A percentile compares a stretch with the other conserved stretches of the same genome.
Conservation (phyloP, 768 basidiomycete species). For the Ephemerocybe angulata region DNA sequence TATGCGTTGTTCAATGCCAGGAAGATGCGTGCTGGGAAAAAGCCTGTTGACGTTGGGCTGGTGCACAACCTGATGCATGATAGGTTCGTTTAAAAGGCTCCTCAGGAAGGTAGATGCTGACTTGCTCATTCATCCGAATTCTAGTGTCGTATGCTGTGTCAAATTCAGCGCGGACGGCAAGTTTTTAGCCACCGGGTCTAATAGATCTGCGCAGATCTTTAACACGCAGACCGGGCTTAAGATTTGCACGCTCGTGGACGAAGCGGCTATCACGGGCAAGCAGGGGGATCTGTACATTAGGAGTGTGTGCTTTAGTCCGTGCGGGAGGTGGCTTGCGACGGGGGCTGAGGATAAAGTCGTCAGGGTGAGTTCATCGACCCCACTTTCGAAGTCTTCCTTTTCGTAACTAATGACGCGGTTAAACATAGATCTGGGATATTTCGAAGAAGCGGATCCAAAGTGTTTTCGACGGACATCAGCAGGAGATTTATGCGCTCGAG, state of each 20-base stretch:
- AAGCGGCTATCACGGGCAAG: conserved; percentile 50
- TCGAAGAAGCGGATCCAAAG: conserved; percentile 67
- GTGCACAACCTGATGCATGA: conserved; percentile 81
- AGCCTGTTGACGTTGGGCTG: conserved; percentile 68
- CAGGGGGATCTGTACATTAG: conserved; percentile 87
- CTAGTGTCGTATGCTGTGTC: conserved; percentile 77
- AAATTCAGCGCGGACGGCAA: conserved; percentile 92
- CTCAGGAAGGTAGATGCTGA: conserved; percentile 5
- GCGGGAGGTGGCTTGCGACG: conserved; percentile 86
- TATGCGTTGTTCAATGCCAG: conserved; percentile 80
- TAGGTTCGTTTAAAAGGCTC: conserved; percentile 65
- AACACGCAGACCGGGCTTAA: conserved; percentile 86
- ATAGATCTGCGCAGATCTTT: conserved; percentile 91
- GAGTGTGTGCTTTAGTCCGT: conserved; percentile 87
- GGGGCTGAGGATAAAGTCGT: conserved; percentile 91
- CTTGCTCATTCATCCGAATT: background rate
- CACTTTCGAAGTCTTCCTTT: conserved; percentile 15
- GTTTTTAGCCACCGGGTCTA: conserved; percentile 89
- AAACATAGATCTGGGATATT: conserved; percentile 81
- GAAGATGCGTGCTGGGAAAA: conserved; percentile 32
- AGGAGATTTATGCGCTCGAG: conserved; percentile 89
- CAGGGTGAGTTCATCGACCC: conserved; percentile 54
- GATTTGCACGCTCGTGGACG: conserved; percentile 78
- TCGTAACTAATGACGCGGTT: conserved; percentile 35
- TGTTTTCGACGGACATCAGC: conserved; percentile 79